Evolutionary conservation across 2,329 filamentous ascomycete genomes (phyloP), one percentile per base, ranked within the genome.

Genomic region (Fusarium musae): DNA sequence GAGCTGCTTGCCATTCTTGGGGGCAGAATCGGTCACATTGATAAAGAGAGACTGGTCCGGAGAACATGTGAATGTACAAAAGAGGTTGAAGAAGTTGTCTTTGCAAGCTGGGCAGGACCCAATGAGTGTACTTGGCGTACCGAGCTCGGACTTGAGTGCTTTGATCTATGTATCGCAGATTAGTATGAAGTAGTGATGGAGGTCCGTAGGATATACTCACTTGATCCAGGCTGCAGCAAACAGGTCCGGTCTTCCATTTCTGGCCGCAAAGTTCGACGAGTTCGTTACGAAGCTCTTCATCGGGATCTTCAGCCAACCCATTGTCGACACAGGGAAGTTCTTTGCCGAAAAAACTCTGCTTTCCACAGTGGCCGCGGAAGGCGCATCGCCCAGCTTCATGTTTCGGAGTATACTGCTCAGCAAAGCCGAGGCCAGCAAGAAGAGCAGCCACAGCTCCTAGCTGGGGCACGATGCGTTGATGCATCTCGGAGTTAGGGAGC

Each of bases 41-140:
- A 99, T 87, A 79, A 99, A 99, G 0, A 97, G 86, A 1, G 95
- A 98, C 81, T 99, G 96, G 79, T 99, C 93, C 10, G 97, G 96
- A 9, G 96, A 99, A 85, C 97, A 99, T 5, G 95, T 98, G 80
- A 99, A 98, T 9, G 95, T 97, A 85, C 96, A 99, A 83, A 99
- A 99, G 49, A 97, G 87, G 84, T 99, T 97, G 87, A 94, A 98
- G 86, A 99, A 99, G 86, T 99, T 99, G 78, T 95, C 93, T 83
- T 96, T 97, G 88, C 96, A 99, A 37, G 97, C 96, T 4, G 96
- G 96, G 81, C 96, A 99, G 15, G 95, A 94, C 32, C 95, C 92
- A 80, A 99, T 95, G 79, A 99, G 93, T 66, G 92, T 91, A 77
- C 95, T 94, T 4, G 95, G 96, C 28, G 94, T 94, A 75, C 93